Base-by-base conservation (phyloP, 2,329 filamentous ascomycete genomes). In the Thielaviopsis punctulata region DNA sequence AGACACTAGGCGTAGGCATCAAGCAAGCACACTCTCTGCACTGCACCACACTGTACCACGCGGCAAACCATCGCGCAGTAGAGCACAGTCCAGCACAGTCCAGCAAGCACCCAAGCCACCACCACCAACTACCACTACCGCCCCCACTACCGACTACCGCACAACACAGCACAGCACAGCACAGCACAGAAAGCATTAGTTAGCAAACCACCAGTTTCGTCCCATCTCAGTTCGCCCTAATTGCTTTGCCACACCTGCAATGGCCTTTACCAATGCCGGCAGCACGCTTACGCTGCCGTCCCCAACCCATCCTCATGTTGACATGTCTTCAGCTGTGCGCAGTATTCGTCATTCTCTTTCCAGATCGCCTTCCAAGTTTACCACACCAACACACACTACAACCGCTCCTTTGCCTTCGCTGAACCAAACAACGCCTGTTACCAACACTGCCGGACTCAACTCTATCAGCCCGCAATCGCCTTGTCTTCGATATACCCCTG, bases 341-440 rank as follows among this genome's bases (percentile, higher is more conserved):
- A 85, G 87, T 61, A 73, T 95, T 54, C 78, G 89, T 58, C 84
- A 87, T 59, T 95, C 90, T 23, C 73, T 95, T 57, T 95, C 89
- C 53, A 79, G 88, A 60, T 95, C 90, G n/a, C 90, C 90, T 10
- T 95, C 90, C 27, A 94, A 92, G 65, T 90, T 92, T 44, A 54
- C 52, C 33, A 44, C 55, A 10, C 33, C 53, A 9, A 36, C 33
- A 15, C 30, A 36, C 30, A 36, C 13, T 15, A 15, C 30, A 12
- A 36, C 30, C n/a, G 30, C 30, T 15, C 10, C 30, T 36, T n/a
- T 36, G 10, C 30, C 30, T 9, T n/a, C 23, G 33, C 52, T 21
- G 43, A 45, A 52, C 27, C 50, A 51, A 33, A 23, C 52, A 43
- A 30, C 45, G 15, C 45, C 45, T 15, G 30, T 46, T 13, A 53